Percentiles rank a stretch among this genome's conserved stretches.
Evolutionary conservation across 2,329 filamentous ascomycete species (phyloP).

Genomic region (Phaeosphaeriaceae sp.): DNA sequence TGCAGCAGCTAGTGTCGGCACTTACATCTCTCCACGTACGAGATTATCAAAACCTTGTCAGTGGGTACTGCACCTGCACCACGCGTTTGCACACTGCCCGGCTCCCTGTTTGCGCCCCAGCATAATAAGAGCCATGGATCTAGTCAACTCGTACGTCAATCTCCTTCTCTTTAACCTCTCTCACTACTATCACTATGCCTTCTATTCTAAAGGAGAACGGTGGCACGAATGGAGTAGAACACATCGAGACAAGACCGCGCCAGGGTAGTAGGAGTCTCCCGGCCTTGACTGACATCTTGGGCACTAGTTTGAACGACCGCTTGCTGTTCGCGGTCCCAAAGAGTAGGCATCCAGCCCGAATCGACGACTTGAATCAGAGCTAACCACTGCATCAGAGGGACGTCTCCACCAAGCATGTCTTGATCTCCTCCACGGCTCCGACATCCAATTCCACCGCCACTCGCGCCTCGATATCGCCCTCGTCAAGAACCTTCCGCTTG

Average conservation of each 20-base stretch:
- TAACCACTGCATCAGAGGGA: conserved; percentile 70
- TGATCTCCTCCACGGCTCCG: conserved; percentile 89
- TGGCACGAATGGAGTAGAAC: conserved; percentile 27
- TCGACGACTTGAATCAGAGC: background rate
- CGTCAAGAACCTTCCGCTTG: conserved; percentile 95
- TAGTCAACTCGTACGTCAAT: conserved; percentile 50
- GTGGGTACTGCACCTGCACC: conserved; percentile 24
- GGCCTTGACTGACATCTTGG: conserved; percentile 49
- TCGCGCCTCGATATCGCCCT: conserved; percentile 95
- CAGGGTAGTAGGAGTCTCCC: conserved; percentile 44
- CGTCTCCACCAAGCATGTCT: conserved; percentile 87
- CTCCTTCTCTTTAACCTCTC: conserved; percentile 12
- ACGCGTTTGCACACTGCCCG: conserved; percentile 23
- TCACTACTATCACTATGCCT: conserved; percentile 25
- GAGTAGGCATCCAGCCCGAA: conserved; percentile 65
- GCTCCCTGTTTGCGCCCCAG: conserved; percentile 32
- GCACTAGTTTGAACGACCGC: conserved; percentile 83
- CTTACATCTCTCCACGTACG: conserved; percentile 24
- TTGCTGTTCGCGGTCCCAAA: conserved; percentile 98
- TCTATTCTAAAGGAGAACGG: conserved; percentile 21
- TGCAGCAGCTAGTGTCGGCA: conserved; percentile 32
- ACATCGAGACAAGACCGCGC: conserved; percentile 30
- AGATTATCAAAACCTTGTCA: conserved; percentile 24
- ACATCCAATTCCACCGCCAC: conserved; percentile 96
- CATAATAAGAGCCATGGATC: conserved; percentile 47